Base-by-base conservation (phyloP, 2,329 filamentous ascomycete species). In the Nakataea oryzae region DNA sequence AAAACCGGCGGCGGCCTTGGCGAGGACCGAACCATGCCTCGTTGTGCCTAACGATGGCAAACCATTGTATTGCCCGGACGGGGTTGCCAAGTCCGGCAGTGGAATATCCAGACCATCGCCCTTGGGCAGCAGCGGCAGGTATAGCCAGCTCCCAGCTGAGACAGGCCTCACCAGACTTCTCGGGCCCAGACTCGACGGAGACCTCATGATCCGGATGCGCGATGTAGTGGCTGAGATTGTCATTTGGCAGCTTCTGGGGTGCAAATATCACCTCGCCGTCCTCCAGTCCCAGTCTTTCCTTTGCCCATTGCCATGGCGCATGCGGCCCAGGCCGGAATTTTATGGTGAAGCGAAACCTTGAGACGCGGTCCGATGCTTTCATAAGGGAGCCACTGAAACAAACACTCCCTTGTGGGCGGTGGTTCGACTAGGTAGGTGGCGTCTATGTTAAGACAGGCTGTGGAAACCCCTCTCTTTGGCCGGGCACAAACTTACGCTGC, bases 21-120 rank as follows among this genome's bases (percentile, higher is more conserved):
- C 91, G 81, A 24, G 93, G 93, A 9, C 89, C 91, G 12, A 96
- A 77, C 93, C 93, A 97, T 91, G 88, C 47, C 82, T 83, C 85
- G 87, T 95, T 6, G 90, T 78, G 27, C 26, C 92, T 85, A 6
- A 96, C 86, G 14, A 96, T 75, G 8, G 90, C 86, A 71, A 96
- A 93, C 86, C 91, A 96, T 67, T 89, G 50, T 30, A 24, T 27
- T 6, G 29, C 30, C 8, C 85, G 59, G 57, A 11, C 17, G 57
- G 60, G 17, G 30, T 5, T 61, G 14, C 59, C 54, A 3, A 61
- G 13, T 12, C n/a, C 41, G 13, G 21, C 55, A 30, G 29, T 61
- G 30, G 59, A 3, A 24, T 21, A 27, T 57, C 50, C 59, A 24
- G 74, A 57, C 82, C 80, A 13, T 73, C 70, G 5, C 78, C 81